Conservation (phyloP, 495 filamentous ascomycete species). For the Aspergillus cavernicola region DNA sequence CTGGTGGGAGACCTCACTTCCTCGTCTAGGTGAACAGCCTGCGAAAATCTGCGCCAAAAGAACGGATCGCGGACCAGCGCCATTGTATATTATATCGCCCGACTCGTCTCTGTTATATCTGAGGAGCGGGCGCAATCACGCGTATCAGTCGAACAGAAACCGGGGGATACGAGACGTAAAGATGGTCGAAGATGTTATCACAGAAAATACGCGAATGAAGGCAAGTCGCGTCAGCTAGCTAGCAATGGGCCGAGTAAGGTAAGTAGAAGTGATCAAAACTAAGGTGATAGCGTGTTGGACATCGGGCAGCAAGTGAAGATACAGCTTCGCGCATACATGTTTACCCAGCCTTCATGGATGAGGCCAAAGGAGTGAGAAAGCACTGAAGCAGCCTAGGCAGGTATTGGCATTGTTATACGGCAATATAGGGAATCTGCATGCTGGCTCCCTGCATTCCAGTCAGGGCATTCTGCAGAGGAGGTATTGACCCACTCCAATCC, state of each 20-base stretch:
- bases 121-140: background rate
- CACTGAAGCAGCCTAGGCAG: background rate
- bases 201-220: background rate
- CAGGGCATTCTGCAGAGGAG: background rate
- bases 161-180: background rate
- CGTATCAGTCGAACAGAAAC: background rate
- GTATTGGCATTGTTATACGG: background rate
- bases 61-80: slow-evolving; percentile 53
- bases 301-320: no score
- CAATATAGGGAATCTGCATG: background rate
- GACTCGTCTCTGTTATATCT: no score
- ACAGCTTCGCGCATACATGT: background rate
- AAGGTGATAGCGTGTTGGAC: no score
- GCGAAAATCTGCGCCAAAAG: slow-evolving; percentile 62
- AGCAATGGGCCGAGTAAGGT: no score
- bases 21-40: slow-evolving; percentile 52
- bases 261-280: no score
- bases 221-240: background rate
- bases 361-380: background rate
- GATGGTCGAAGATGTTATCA: background rate
- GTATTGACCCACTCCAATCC: background rate
- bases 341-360: background rate
- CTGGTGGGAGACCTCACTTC: slow-evolving; percentile 21
- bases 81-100: slow-evolving; percentile 16
- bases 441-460: slow-evolving; percentile 3